A percentile compares a stretch with the other conserved stretches of the same genome.
These are phyloP conservation scores for Pythium monospermum DNA, from an alignment of 352 stramenopile species.

Conservation along the genomic window DNA sequence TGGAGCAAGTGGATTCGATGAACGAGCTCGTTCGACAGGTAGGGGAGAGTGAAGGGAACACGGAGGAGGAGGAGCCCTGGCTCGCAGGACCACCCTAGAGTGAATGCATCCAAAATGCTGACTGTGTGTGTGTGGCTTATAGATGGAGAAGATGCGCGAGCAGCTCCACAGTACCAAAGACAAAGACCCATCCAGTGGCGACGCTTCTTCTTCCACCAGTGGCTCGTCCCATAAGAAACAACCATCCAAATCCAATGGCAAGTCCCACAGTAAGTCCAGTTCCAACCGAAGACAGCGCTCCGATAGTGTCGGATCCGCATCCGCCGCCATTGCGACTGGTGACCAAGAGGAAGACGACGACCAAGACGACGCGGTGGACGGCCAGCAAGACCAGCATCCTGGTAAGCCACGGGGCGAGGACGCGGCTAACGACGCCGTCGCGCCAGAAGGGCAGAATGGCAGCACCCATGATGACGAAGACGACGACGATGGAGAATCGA, in stretches of 20 bases:
- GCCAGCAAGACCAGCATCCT: slow-evolving; percentile 7
- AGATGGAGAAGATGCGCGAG: slow-evolving; percentile 68
- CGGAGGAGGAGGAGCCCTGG: no score
- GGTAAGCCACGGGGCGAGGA: slow-evolving; percentile 17
- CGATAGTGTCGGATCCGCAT: no score
- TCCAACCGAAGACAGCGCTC: slow-evolving; percentile 20
- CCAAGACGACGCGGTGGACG: slow-evolving; percentile 13
- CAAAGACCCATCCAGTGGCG: slow-evolving; percentile 10
- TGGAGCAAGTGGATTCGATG: slow-evolving; percentile 76
- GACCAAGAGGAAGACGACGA: no score
- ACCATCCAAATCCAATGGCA: slow-evolving; percentile 13
- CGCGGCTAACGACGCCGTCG: slow-evolving; percentile 19
- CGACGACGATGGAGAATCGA: slow-evolving; percentile 43
- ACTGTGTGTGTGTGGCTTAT: background rate
- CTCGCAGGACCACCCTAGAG: background rate
- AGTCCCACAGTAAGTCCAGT: background rate
- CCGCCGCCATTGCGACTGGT: no score
- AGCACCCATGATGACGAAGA: slow-evolving; percentile 26
- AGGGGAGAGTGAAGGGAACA: no score
- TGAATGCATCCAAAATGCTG: background rate
- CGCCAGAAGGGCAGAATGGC: slow-evolving; percentile 21
- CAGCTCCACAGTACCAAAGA: slow-evolving; percentile 17
- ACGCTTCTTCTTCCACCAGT: no score
- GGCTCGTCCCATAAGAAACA: no score
- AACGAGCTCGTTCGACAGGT: slow-evolving; percentile 77